Base-by-base conservation (phyloP, 176 grass and related monocot species). In the Saccharum spontaneum region DNA sequence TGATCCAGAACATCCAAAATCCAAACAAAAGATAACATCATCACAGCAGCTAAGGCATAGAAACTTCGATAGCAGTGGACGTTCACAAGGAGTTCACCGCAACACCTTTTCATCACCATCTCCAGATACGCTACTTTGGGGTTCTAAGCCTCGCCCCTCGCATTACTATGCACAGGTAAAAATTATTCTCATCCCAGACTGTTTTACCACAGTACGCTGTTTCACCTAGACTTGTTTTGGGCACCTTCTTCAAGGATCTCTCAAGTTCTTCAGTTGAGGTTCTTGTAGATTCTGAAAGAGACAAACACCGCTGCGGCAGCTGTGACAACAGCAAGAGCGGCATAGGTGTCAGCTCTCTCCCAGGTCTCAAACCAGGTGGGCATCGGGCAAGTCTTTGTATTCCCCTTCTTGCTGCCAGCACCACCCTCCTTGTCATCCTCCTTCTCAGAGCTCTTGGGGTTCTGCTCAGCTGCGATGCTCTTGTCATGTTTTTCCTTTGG, bases 351-450 rank as follows among this genome's bases (percentile, higher is more conserved):
- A 31, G 93, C 83, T 45, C 73, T 75, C 70, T 97, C 97, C 97
- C 97, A 99, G 39, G 90, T 94, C 82, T 99, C 92, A 33, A 92
- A 92, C 90, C 88, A 94, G 71, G 86, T 94, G 12, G 97, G 97
- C 84, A 97, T 92, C 4, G 85, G 36, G 68, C 90, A 99, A 26
- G 74, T 75, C 84, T 91, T 99, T 40, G 40, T 66, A 44, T 78
- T 26, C 18, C 88, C 84, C 86, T 91, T 92, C 79, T 69, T 89
- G 62, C 55, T 66, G 46, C 30, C 31, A 38, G 48, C 72, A 37
- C 52, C 40, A 8, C 24, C 69, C 36, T 76, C 83, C 69, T 90
- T 90, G 63, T 83, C 80, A 61, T 55, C 18, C 31, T 82, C 83
- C 63, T 28, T 28, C 28, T 79, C 55, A 24, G 52, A 81, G 62